These are phyloP conservation scores for Cutaneotrichosporon spelunceum DNA, from an alignment of 1,284 basidiomycete genomes.

Conservation along the genomic window DNA sequence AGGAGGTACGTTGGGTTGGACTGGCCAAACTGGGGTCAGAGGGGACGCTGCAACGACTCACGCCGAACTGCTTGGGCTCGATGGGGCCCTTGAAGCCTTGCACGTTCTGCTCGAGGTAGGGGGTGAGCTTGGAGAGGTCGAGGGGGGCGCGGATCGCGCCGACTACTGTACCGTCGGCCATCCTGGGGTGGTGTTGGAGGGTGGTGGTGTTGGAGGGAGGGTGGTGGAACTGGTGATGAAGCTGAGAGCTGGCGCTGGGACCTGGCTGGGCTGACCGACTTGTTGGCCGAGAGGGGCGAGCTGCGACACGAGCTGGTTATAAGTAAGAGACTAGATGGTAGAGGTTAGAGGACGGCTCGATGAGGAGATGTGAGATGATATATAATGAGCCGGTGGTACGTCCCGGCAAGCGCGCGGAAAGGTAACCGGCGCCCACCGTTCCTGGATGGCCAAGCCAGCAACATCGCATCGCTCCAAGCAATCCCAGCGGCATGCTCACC, in stretches of 20 bases:
- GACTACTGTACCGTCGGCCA: constrained; percentile 16
- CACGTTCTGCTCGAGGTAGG: constrained; percentile 64
- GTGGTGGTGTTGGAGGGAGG: background rate
- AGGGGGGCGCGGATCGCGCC: constrained; percentile 63
- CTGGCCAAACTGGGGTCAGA: constrained; percentile 50
- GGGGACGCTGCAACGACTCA: constrained; percentile 48
- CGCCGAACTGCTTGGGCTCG: constrained; percentile 85
- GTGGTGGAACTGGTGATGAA: too few relatives aligned
- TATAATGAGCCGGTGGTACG: too few relatives aligned
- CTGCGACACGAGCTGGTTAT: background rate
- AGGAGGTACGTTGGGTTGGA: constrained; percentile 87
- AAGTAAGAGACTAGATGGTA: too few relatives aligned
- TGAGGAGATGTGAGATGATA: background rate
- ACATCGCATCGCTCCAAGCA: too few relatives aligned
- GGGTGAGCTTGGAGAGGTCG: constrained; percentile 63
- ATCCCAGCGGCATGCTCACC: too few relatives aligned
- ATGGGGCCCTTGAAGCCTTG: constrained; percentile 64
- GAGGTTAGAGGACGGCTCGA: background rate
- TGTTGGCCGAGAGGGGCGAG: background rate
- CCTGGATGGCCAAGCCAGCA: too few relatives aligned
- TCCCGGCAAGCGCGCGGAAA: background rate
- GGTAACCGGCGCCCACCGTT: background rate
- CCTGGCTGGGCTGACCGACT: background rate
- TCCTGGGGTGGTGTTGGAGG: background rate
- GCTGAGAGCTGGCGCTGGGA: background rate